Conservation (phyloP, 192 early-diverging fungal species). For the Dispira simplex region DNA sequence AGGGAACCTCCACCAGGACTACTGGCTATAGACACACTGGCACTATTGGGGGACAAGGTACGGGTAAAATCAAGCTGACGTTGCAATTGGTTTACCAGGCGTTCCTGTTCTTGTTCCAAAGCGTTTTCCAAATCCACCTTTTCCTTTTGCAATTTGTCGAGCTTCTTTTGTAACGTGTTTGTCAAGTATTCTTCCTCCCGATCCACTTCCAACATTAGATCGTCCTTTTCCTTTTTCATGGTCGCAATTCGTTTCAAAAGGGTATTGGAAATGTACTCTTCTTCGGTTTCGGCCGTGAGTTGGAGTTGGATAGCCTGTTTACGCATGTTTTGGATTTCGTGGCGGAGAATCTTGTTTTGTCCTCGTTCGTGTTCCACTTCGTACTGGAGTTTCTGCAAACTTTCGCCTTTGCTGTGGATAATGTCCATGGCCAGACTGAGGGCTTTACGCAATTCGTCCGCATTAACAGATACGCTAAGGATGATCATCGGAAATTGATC, state of each 20-base stretch:
- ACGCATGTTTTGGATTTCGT: slow-evolving; percentile 38
- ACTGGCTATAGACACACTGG: neutral
- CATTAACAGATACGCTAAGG: neutral
- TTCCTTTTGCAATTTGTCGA: slow-evolving; percentile 66
- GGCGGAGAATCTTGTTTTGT: slow-evolving; percentile 39
- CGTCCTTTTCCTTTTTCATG: slow-evolving; percentile 66
- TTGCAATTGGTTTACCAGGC: slow-evolving; percentile 77
- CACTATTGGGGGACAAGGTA: slow-evolving; percentile 1
- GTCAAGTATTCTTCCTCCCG: slow-evolving; percentile 71
- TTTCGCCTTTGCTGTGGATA: neutral
- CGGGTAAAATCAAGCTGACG: slow-evolving; percentile 50
- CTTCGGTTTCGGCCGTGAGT: slow-evolving; percentile 40
- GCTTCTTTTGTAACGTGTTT: slow-evolving; percentile 60
- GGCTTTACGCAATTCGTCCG: neutral
- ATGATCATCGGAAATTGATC: neutral
- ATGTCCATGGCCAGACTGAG: slow-evolving; percentile 7
- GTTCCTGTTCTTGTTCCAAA: slow-evolving; percentile 85
- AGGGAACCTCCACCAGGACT: neutral
- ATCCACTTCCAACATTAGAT: slow-evolving; percentile 57
- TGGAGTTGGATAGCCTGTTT: slow-evolving; percentile 40
- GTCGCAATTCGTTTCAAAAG: slow-evolving; percentile 54
- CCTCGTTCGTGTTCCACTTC: slow-evolving; percentile 48
- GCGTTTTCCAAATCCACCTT: slow-evolving; percentile 82
- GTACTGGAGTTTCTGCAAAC: slow-evolving; percentile 43
- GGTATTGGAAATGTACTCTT: slow-evolving; percentile 66